phyloP scores from a whole-genome alignment of 2,329 filamentous ascomycete species.

The Rhinocladiella mackenziei region DNA sequence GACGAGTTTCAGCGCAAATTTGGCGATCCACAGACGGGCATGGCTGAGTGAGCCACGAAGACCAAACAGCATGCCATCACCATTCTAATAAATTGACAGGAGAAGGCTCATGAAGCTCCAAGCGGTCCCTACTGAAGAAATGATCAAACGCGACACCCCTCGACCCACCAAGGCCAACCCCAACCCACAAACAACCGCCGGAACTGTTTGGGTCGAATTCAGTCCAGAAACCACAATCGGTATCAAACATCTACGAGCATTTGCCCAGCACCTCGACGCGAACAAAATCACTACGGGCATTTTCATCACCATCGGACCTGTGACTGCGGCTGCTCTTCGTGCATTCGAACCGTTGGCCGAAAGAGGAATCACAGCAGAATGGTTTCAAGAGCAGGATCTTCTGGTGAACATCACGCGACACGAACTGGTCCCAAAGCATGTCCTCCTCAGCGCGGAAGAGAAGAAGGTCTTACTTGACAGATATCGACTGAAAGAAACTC shows the following conservation, averaged over 20 bases:
- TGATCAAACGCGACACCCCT: slow-evolving; percentile 79
- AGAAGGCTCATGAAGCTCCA: slow-evolving; percentile 83
- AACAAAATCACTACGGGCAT: slow-evolving; percentile 86
- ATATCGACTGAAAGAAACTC: slow-evolving; percentile 95
- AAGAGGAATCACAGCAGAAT: slow-evolving; percentile 69
- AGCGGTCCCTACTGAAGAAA: slow-evolving; percentile 74
- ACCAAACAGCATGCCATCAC: background rate
- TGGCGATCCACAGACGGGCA: slow-evolving; percentile 55
- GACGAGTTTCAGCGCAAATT: slow-evolving; percentile 74
- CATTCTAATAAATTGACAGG: slow-evolving; percentile 45
- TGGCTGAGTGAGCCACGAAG: slow-evolving; percentile 25
- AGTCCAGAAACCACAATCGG: slow-evolving; percentile 74
- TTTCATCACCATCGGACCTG: slow-evolving; percentile 76
- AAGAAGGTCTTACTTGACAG: slow-evolving; percentile 79
- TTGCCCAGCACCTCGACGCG: slow-evolving; percentile 74
- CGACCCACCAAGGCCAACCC: slow-evolving; percentile 65
- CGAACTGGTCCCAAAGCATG: slow-evolving; percentile 90
- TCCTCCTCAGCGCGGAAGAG: slow-evolving; percentile 84
- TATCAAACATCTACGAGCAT: slow-evolving; percentile 86
- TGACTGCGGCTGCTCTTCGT: slow-evolving; percentile 84
- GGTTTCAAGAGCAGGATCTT: slow-evolving; percentile 92
- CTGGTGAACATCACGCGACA: slow-evolving; percentile 98
- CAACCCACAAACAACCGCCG: slow-evolving; percentile 68
- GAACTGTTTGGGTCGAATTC: slow-evolving; percentile 92
- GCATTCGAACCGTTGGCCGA: slow-evolving; percentile 56